Evolutionary conservation across 192 early-diverging fungal genomes (phyloP), one percentile per base, ranked within the genome.

Genomic region (Fimicolochytrium jonesii): DNA sequence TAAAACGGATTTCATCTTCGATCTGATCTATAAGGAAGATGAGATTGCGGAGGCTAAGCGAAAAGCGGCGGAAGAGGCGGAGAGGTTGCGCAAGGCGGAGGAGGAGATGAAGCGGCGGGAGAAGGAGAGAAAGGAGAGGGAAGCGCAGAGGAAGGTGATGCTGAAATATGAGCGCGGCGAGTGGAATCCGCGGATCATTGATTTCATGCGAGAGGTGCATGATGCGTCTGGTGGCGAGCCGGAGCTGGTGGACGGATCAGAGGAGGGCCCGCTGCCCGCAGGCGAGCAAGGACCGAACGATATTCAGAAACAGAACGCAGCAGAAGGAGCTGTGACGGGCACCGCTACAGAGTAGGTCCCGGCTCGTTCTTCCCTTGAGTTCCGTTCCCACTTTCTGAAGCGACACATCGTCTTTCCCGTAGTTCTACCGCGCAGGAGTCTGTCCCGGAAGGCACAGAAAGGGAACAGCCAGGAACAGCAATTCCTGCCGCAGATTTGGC

Each of bases 171-270:
- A 61, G 53, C 45, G 61, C 20, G 76, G 72, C 2, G 61, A 68
- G 45, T 82, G 80, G 80, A 82, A 82, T 46, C 59, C 71, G 6
- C 68, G 64, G 37, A 69, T 77, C 22, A 43, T 82, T 44, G 75
- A 79, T 3, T 79, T 77, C 59, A 78, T 82, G 64, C 70, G 54
- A 15, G 75, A 79, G 43, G 32, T 78, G 30, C 56, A 62, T n/a
- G 59, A 75, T 6, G 52, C 59, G 46, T 13, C 13, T 9, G 22
- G 7, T 9, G 37, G 37, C 9, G 37, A 41, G 37, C 9, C 9
- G 37, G 37, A 41, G 9, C 9, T 9, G 37, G 37, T 41, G 37
- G 37, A 9, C n/a, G 37, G 37, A n/a, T 41, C n/a, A n/a, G 46
- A 48, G 22, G 13, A 20, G 17, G 53, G n/a, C n/a, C n/a, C n/a